Evolutionary conservation across 1,284 basidiomycete genomes (phyloP).

Genomic region (Marasmius fiardii): DNA sequence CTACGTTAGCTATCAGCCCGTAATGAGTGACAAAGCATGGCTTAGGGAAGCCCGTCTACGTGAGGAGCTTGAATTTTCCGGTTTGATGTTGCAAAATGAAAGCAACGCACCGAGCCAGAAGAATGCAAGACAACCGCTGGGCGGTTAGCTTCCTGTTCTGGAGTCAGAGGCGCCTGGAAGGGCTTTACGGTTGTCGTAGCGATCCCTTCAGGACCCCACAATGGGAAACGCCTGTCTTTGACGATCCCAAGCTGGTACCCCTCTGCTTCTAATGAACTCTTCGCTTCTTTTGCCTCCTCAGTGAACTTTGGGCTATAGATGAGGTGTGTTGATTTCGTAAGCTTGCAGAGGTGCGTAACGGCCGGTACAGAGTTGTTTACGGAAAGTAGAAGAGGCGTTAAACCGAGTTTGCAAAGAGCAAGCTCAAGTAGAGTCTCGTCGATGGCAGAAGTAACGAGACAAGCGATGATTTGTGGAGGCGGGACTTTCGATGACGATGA

Average conservation of each 20-base stretch:
- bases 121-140: slow-evolving; percentile 59
- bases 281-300: slow-evolving; percentile 30
- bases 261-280: slow-evolving; percentile 27
- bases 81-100: background rate
- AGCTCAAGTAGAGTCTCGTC: slow-evolving; percentile 44
- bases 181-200: slow-evolving; percentile 28
- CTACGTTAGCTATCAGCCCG: slow-evolving; percentile 32
- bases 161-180: slow-evolving; percentile 35
- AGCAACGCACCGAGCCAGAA: slow-evolving; percentile 47
- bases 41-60: slow-evolving; percentile 38
- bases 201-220: slow-evolving; percentile 38
- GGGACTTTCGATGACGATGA: slow-evolving; percentile 19
- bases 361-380: slow-evolving; percentile 57
- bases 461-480: slow-evolving; percentile 32
- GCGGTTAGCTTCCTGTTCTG: slow-evolving; percentile 40
- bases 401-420: slow-evolving; percentile 42
- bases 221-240: slow-evolving; percentile 37
- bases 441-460: slow-evolving; percentile 36
- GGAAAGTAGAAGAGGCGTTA: slow-evolving; percentile 43
- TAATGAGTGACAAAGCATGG: slow-evolving; percentile 41
- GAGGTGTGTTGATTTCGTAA: slow-evolving; percentile 43
- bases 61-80: background rate
- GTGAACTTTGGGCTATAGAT: slow-evolving; percentile 42
- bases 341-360: slow-evolving; percentile 49
- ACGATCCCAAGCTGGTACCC: slow-evolving; percentile 29